Evolutionary conservation across 1,139 yeast genomes (phyloP), one percentile per base, ranked within the genome.

Genomic region (Cylindricascospora bacillispora): DNA sequence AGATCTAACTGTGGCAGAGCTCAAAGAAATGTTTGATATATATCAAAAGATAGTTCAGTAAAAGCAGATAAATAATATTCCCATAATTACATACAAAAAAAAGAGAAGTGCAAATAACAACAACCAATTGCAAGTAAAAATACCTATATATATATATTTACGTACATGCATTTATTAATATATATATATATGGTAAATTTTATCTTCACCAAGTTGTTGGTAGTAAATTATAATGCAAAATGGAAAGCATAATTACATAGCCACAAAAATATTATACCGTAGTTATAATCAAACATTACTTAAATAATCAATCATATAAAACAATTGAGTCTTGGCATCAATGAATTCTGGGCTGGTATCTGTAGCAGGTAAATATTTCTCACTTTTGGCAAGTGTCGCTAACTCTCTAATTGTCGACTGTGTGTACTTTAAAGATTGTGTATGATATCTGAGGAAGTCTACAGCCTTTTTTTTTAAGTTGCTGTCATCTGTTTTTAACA

Each of bases 391-490:
- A 21, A 43, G 15, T 4, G 25, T 10, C 9, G 35, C 37, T 26
- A 39, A 37, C 15, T 39, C 35, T 16, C 35, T 24, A 4, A 51
- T 30, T 3, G 37, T 38, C 5, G 28, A 13, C 25, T 31, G 40
- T 3, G 54, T 39, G 28, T 47, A 46, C 2, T 37, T 45, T 27
- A 49, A 29, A 2, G 56, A 49, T 13, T 40, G 63, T 5, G 62
- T 57, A 0, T 68, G 48, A 18, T 52, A 48, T 25, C 58, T 50
- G 56, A 76, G 55, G 33, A 63, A 60, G 7, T 54, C 53, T 5
- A 75, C 54, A 1, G 77, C 75, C 29, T 61, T 57, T 24, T 49
- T 49, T 48, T 74, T 74, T 27, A 68, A 43, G 6, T 59, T 57
- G 4, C 41, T 36, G 35, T 61, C 60, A 2, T 46, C 37, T 2